Evolutionary conservation across 1,139 yeast species (phyloP), one percentile per base, ranked within the genome.

Genomic region (Scheffersomyces segobiensis): DNA sequence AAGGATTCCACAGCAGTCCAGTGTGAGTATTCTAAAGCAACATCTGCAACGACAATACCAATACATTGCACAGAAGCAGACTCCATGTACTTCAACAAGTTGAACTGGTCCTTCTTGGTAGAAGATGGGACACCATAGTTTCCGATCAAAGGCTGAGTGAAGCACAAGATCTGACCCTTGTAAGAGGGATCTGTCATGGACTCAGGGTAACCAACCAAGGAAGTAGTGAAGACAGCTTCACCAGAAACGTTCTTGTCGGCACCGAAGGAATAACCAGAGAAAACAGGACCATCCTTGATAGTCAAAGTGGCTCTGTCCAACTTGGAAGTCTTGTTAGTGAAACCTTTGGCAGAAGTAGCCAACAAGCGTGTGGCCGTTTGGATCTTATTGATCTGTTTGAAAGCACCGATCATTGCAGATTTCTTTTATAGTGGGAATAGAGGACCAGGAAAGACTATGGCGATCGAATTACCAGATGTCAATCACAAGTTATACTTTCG

Each of bases 1-100:
- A 95, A 83, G 24, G 97, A 89, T 79, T 95, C 98, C 51, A 95
- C 97, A 4, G 99, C 99, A 51, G 98, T 93, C 99, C 99, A 95
- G 75, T 95, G 99, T 22, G 97, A 91, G 77, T 95, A 92, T 73
- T 92, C 86, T 81, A 93, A 85, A 39, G 99, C 98, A 59, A 87
- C 97, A 71, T 95, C 98, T 50, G 97, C 92, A 53, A 95, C 99
- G 55, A 95, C 97, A 60, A 95, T 92, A 67, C 98, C 99, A 64
- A 90, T 88, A 77, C 98, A 93, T 77, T 95, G 98, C 60, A 91
- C 88, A 65, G 85, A 85, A 17, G 98, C 96, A 58, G 95, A 87
- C 78, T 95, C 99, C 79, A 95, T 89, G 76, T 91, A 91, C 75
- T 91, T 92, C 71, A 93, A 84, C 67, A 95, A 81, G 68, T 91